Evolutionary conservation across 306 rosid species (phyloP).

Genomic region (Dryas drummondii): DNA sequence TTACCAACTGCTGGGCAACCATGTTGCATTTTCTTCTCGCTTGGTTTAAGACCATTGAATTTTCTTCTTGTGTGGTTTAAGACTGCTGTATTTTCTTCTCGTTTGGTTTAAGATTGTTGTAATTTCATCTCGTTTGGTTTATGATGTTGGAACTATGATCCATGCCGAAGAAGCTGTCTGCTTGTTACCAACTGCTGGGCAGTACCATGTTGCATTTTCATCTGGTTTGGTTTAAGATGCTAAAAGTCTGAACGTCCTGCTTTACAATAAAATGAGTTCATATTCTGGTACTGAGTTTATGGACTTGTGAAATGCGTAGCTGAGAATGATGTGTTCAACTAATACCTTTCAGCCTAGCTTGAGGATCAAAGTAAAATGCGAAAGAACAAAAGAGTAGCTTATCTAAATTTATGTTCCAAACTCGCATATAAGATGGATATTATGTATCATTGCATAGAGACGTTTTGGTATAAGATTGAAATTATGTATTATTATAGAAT

Average conservation of each 20-base stretch:
- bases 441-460: too few species aligned
- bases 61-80: too few species aligned
- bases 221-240: background rate
- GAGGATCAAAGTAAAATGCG: background rate
- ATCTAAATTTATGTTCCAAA: too few species aligned
- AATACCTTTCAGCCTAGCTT: background rate
- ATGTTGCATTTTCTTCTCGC: background rate
- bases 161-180: background rate
- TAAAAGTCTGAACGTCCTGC: background rate
- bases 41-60: background rate
- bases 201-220: background rate
- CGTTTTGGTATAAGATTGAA: too few species aligned
- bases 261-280: background rate
- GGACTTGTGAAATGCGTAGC: background rate
- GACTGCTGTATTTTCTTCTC: background rate
- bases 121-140: background rate
- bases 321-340: background rate
- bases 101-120: background rate
- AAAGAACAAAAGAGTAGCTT: background rate
- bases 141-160: background rate
- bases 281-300: background rate
- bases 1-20: background rate
- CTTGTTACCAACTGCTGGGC: background rate
- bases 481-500: too few species aligned
- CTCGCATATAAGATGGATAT: too few species aligned